Base-by-base conservation (phyloP, 805 yeast genomes). In the Suhomyces vadensis region DNA sequence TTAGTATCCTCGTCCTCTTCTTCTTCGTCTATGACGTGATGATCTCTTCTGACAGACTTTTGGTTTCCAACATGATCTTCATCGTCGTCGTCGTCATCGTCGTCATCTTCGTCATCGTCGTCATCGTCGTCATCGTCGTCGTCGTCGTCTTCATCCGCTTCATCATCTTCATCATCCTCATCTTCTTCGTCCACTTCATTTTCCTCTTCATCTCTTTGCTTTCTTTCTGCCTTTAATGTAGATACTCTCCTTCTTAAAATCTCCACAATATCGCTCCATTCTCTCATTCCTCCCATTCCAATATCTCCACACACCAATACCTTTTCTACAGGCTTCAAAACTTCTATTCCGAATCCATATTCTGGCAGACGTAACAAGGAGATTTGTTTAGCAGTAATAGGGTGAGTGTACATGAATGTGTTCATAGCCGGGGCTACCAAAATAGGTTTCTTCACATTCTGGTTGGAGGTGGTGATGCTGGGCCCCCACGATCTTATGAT, bases 231-330 rank as follows among this genome's bases (percentile, higher is more conserved):
- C 39, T 61, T 60, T 29, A 70, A 49, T 3, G 52, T 44, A 35
- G 49, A 55, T 37, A 71, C 64, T 41, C 64, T 60, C 35, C 70
- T 60, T 41, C 74, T 58, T 41, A 72, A 53, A 13, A 67, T 69
- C 46, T 72, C 76, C 19, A 72, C 77, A 20, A 71, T 56, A 25
- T 72, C 77, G 47, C 53, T 59, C 77, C 77, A 72, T 56, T 72
- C 77, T 41, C 76, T 55, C 77, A 72, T 72, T 6, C 77, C 77
- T 4, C 77, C 77, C 76, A 72, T 71, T 1, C 77, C 77, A 37
- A 72, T 72, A 49, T 72, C 77, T 5, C 77, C 77, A 57, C 77
- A 72, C 6, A 72, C 70, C 48, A 72, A 61, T 1, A 72, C 74
- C 51, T 72, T 72, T 42, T 72, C 77, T 7, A 72, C 75, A 11